These are phyloP conservation scores for Acacia melanoxylon DNA, from an alignment of 306 rosid species.

Conservation along the genomic window DNA sequence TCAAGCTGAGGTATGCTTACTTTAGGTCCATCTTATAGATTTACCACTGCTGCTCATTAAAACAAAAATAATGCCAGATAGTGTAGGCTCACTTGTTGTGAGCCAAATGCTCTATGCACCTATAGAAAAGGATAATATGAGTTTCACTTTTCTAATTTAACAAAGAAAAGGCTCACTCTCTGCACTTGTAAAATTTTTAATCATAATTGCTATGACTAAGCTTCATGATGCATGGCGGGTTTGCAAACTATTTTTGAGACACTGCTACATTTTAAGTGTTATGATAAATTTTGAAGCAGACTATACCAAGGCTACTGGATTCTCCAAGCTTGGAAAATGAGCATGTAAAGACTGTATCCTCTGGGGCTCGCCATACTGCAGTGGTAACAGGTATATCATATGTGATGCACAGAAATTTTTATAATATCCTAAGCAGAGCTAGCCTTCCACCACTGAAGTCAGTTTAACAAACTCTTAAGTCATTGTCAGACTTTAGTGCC, in stretches of 20 bases:
- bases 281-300: conserved; percentile 46
- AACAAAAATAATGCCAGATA: background rate
- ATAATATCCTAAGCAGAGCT: background rate
- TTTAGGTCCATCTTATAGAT: background rate
- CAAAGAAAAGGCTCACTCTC: background rate
- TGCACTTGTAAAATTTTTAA: background rate
- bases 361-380: conserved; percentile 76
- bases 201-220: background rate
- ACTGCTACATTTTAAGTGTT: background rate
- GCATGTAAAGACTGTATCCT: conserved; percentile 53
- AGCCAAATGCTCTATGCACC: background rate
- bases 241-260: background rate
- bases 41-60: background rate
- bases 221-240: background rate
- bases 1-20: conserved; percentile 60
- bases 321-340: conserved; percentile 60
- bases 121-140: background rate
- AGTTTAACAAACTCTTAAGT: background rate
- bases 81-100: background rate
- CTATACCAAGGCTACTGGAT: conserved; percentile 66
- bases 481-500: background rate
- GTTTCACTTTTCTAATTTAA: background rate
- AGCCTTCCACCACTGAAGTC: background rate
- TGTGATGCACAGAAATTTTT: background rate
- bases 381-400: conserved; percentile 55